Evolutionary conservation across 2,329 filamentous ascomycete species (phyloP), one percentile per base, ranked within the genome.

Genomic region (Colletotrichum gloeosporioides): DNA sequence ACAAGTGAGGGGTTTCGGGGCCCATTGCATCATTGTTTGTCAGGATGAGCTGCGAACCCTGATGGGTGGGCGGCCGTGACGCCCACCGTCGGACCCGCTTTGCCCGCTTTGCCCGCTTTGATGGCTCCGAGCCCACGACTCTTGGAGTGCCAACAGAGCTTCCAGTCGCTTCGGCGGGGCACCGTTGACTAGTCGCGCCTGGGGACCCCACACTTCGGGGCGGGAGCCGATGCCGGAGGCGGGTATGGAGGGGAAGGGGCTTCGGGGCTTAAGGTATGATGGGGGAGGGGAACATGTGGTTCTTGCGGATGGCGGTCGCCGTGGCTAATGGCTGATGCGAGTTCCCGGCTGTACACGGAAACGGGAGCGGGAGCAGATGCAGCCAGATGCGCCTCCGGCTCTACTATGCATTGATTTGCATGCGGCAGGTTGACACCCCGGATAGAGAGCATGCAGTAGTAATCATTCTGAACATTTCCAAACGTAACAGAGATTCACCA

Each of bases 21-120:
- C 22, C 27, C 27, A 76, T 76, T 76, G 74, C 74, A 76, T 76
- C 70, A 76, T 76, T n/a, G 74, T 73, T 73, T 76, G 73, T 73
- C 73, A 65, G 73, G 44, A 73, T 76, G 70, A 76, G 70, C 36
- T 69, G 73, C 70, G 59, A 62, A 76, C 73, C 73, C 59, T 73
- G 73, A 76, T 69, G 73, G 69, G 13, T 31, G 29, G 66, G 53
- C 44, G 31, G 59, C 73, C 64, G 63, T 64, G 73, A 73, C 73
- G 57, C 63, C 73, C 64, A 73, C 73, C 27, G 73, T 76, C 44
- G 49, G 73, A 76, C 73, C 73, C 73, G 73, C 73, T 73, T 15
- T 57, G 62, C 73, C 73, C 73, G 73, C 73, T 73, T 15, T 57
- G 62, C 62, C 62, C 62, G 62, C 62, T 64, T 64, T 64, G 62